These are phyloP conservation scores for Nothophytophthora sp. DNA, from an alignment of 352 stramenopile genomes.

Conservation along the genomic window DNA sequence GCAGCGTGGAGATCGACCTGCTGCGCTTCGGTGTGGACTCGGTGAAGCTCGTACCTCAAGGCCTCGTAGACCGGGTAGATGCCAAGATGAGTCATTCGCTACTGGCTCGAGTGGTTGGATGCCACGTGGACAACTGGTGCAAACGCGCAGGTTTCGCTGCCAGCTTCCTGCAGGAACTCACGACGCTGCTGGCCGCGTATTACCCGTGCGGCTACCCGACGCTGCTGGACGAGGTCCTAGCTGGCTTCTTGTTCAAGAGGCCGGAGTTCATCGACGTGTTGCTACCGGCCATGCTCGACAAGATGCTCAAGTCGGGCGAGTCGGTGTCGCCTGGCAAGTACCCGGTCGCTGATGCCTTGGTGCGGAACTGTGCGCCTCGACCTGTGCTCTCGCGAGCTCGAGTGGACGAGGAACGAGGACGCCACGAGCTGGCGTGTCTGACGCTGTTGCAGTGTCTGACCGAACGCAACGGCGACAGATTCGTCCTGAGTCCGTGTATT, in stretches of 20 bases:
- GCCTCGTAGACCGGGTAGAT: constrained; percentile 85
- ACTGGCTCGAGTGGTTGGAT: constrained; percentile 47
- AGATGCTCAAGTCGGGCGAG: constrained; percentile 65
- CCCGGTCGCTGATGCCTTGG: constrained; percentile 67
- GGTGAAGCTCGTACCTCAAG: constrained; percentile 78
- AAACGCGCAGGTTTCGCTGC: constrained; percentile 59
- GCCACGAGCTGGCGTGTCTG: constrained; percentile 68
- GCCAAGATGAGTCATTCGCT: constrained; percentile 52
- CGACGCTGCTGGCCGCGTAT: constrained; percentile 72
- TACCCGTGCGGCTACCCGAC: constrained; percentile 84
- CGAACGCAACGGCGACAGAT: constrained; percentile 76
- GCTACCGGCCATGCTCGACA: constrained; percentile 69
- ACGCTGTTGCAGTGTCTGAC: constrained; percentile 76
- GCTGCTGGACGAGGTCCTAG: constrained; percentile 81
- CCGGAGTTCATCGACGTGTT: constrained; percentile 74
- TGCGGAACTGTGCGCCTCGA: constrained; percentile 31
- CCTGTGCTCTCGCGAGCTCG: not conserved
- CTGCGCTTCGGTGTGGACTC: constrained; percentile 71
- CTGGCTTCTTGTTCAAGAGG: constrained; percentile 72
- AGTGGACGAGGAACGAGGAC: constrained; percentile 1
- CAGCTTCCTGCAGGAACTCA: constrained; percentile 72
- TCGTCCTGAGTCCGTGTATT: constrained; percentile 76
- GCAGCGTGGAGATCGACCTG: constrained; percentile 41
- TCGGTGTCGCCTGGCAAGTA: constrained; percentile 62
- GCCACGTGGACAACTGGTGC: constrained; percentile 79